Conservation (phyloP, 345 rosid species). For the Litchi chinensis region DNA sequence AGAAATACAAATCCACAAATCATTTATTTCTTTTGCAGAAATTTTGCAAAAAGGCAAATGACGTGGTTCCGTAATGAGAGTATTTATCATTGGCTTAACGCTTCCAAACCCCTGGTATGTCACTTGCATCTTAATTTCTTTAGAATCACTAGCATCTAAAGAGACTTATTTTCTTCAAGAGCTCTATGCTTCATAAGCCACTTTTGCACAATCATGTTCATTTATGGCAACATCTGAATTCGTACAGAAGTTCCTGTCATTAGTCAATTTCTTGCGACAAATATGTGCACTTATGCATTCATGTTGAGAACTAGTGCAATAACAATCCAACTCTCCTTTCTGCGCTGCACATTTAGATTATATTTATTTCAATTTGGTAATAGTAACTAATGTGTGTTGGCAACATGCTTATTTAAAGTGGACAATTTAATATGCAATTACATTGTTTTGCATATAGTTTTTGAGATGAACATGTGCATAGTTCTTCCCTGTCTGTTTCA, state of each 20-base stretch:
- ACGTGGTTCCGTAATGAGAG: conserved; percentile 91
- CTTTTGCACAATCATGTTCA: not conserved
- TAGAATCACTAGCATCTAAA: not conserved
- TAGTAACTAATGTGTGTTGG: too few relatives aligned
- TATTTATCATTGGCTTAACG: conserved; percentile 90
- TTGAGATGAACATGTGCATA: too few relatives aligned
- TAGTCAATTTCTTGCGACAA: not conserved
- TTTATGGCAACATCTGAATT: not conserved
- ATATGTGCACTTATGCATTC: too few relatives aligned
- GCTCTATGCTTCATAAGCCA: not conserved
- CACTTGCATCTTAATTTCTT: conserved; percentile 7
- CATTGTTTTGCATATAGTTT: too few relatives aligned
- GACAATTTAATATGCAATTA: too few relatives aligned
- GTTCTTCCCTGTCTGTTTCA: too few relatives aligned
- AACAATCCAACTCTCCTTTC: too few relatives aligned
- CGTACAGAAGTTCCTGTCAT: too few relatives aligned
- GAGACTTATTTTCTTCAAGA: not conserved
- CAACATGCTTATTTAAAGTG: too few relatives aligned
- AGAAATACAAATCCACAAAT: not conserved
- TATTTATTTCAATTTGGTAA: too few relatives aligned
- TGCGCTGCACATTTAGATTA: too few relatives aligned
- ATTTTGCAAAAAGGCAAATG: conserved; percentile 92
- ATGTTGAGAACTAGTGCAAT: too few relatives aligned
- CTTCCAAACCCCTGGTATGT: conserved; percentile 80
- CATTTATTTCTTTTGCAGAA: conserved; percentile 47